A percentile compares a stretch with the other conserved stretches of the same genome.
phyloP scores from a whole-genome alignment of 306 rosid species.

The Quercus wislizeni region DNA sequence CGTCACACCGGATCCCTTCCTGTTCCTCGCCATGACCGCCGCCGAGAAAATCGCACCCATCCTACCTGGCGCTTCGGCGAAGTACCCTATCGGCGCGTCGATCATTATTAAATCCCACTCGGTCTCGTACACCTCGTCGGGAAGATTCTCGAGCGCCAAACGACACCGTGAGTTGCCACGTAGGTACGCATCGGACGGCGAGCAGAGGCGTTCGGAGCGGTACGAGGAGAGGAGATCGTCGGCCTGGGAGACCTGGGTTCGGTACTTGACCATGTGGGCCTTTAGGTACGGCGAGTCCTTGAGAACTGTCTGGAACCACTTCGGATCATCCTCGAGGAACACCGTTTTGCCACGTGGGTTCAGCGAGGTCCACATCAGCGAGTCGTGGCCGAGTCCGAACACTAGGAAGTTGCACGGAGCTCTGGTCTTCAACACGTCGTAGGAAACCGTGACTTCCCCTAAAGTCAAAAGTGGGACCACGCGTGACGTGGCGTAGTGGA shows the following conservation, averaged over 20 bases:
- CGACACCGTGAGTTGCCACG: slow-evolving; percentile 53
- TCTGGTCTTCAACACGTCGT: slow-evolving; percentile 51
- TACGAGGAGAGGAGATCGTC: slow-evolving; percentile 39
- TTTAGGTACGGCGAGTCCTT: slow-evolving; percentile 55
- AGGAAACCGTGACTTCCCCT: slow-evolving; percentile 59
- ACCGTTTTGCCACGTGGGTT: slow-evolving; percentile 76
- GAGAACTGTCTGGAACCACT: slow-evolving; percentile 75
- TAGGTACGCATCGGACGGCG: slow-evolving; percentile 41
- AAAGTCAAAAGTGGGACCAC: slow-evolving; percentile 67
- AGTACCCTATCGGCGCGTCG: slow-evolving; percentile 85
- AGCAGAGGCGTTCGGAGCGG: slow-evolving; percentile 40
- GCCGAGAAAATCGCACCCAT: slow-evolving; percentile 90
- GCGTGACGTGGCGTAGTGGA: slow-evolving; percentile 87
- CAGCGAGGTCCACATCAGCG: slow-evolving; percentile 89
- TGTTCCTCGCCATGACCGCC: slow-evolving; percentile 78
- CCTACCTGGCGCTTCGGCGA: slow-evolving; percentile 79
- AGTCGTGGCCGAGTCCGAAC: slow-evolving; percentile 88
- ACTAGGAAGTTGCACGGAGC: slow-evolving; percentile 73
- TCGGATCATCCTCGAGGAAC: slow-evolving; percentile 88
- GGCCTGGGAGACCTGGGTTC: slow-evolving; percentile 67
- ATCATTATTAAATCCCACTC: slow-evolving; percentile 98
- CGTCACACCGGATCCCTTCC: slow-evolving; percentile 70
- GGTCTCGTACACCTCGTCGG: slow-evolving; percentile 60
- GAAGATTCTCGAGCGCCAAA: slow-evolving; percentile 70
- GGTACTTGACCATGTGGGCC: slow-evolving; percentile 63